Base-by-base conservation (phyloP, 2,329 filamentous ascomycete genomes). In the Penicillium expansum region DNA sequence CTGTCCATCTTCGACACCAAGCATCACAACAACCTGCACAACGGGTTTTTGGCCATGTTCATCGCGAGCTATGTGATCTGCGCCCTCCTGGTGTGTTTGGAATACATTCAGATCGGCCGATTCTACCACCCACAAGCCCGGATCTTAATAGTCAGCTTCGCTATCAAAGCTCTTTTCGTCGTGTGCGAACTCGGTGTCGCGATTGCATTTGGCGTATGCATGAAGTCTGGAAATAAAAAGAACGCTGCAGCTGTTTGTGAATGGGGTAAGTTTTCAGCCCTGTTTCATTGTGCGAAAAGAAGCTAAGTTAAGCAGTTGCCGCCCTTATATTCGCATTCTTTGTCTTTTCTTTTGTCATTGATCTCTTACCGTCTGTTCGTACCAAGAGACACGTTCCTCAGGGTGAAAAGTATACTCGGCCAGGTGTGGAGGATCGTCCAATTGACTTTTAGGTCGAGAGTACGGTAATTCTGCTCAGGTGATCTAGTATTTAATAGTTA, bases 1-100 rank as follows among this genome's bases (percentile, higher is more conserved):
- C 49, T 57, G 13, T 48, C 55, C 24, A 44, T 57, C n/a, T 55
- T 57, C 10, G 55, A 57, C 38, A 48, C 51, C 8, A 57, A 57
- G 4, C 27, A 38, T 11, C 55, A 57, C 22, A 20, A 49, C 1
- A 22, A 30, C 3, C 43, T 55, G 6, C 55, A 57, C 30, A 7
- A 57, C 9, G 55, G 55, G 13, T 57, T 57, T 20, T 30, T 57
- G 22, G 39, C n/a, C 6, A 57, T 57, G 55, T 57, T 57, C 30
- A 57, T 57, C 13, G 51, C 29, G 11, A 29, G 55, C 29, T 57
- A 57, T 14, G 55, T 57, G 16, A 32, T 57, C 27, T 54, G 51
- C 24, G 55, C 55, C 16, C 20, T 57, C 22, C 44, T 57, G 30
- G 51, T 57, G 11, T 57, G 55, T 39, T 37, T 57, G 11, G 55